These are phyloP conservation scores for Pichia sp. DNA, from an alignment of 1,139 yeast species.

Conservation along the genomic window DNA sequence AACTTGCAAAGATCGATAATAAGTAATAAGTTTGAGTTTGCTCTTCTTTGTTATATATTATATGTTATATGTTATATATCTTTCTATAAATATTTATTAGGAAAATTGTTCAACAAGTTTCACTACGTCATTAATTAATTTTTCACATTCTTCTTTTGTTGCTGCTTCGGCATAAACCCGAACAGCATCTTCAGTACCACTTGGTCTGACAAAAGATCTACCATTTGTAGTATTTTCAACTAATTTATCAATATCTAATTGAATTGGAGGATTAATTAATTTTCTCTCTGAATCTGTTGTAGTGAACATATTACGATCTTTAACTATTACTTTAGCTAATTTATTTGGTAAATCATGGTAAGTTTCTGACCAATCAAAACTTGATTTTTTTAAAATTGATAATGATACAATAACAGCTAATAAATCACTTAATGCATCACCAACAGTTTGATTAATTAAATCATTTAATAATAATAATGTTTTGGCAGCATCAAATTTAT, in stretches of 20 bases:
- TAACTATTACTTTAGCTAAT: conserved; percentile 73
- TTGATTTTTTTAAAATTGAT: conserved; percentile 35
- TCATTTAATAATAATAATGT: conserved; percentile 33
- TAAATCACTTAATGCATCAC: conserved; percentile 92
- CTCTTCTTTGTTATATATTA: too few species aligned
- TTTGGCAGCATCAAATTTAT: conserved; percentile 26
- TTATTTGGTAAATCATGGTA: conserved; percentile 86
- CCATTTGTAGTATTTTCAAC: conserved; percentile 50
- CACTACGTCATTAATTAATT: conserved; percentile 48
- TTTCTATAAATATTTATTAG: neutral
- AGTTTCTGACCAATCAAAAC: conserved; percentile 68
- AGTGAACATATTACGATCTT: conserved; percentile 70
- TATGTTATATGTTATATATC: too few species aligned
- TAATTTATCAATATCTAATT: conserved; percentile 58
- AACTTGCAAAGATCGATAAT: too few species aligned
- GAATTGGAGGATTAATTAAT: conserved; percentile 68
- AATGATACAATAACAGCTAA: conserved; percentile 68
- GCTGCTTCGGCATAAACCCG: conserved; percentile 91
- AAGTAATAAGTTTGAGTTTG: too few species aligned
- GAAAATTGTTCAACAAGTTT: conserved; percentile 33
- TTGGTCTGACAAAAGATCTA: conserved; percentile 91
- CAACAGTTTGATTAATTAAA: conserved; percentile 91
- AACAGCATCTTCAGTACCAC: conserved; percentile 98
- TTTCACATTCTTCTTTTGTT: conserved; percentile 45
- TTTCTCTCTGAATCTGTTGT: conserved; percentile 91